Base-by-base conservation (phyloP, 2,329 filamentous ascomycete species). In the Colletotrichum tabaci region DNA sequence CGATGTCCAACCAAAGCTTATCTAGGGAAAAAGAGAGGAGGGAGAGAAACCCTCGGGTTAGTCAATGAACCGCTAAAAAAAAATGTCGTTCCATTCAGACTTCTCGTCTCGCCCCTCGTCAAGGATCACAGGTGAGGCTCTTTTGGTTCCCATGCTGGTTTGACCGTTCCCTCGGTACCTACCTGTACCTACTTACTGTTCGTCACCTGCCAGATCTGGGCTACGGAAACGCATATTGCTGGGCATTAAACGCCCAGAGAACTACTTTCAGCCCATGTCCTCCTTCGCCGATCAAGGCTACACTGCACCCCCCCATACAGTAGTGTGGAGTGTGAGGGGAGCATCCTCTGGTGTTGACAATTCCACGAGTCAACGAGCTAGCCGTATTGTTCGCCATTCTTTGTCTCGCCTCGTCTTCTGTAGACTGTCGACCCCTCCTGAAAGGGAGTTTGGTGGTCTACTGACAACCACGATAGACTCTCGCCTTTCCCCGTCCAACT, bases 121-220 rank as follows among this genome's bases (percentile, higher is more conserved):
- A 26, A 49, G 58, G 30, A 40, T 61, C 46, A 21, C 21, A 23
- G 44, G 30, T 71, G 68, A 67, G 68, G 68, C 68, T 71, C 68
- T 71, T 35, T 66, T 42, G n/a, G 49, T 56, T 18, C 30, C 61
- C 26, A 61, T 61, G 63, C 67, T 50, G 26, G 46, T 50, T 30
- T 38, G 21, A 38, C n/a, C 18, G 26, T 38, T 52, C 15, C 53
- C 44, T 44, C 23, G 40, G 40, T 18, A 26, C 52, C 58, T 52
- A 52, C 49, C 47, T 60, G 58, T 42, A 40, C 58, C 47, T 63
- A 63, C 53, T 26, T 26, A 26, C 26, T 26, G 26, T 26, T 4
- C 52, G 16, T 55, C 44, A 40, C 49, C 68, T 58, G 50, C 64
- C 26, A 68, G 68, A 68, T 68, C 57, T 68, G 65, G 65, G 35